Evolutionary conservation across 2,329 filamentous ascomycete species (phyloP).

Genomic region (Blastomyces gilchristii): DNA sequence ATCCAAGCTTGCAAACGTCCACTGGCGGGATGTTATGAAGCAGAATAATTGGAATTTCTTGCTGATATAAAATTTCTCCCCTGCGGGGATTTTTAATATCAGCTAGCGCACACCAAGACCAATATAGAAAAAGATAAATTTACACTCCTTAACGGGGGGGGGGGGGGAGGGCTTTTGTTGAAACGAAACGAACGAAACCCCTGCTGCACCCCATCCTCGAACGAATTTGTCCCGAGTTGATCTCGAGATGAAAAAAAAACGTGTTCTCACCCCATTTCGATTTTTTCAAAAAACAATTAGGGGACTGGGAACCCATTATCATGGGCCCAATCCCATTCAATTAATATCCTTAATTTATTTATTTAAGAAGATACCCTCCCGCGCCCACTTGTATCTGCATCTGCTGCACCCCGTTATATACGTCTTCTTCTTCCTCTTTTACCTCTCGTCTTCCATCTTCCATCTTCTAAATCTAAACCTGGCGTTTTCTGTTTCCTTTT

Average conservation of each 20-base stretch:
- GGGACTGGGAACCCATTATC: not conserved
- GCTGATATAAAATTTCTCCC: slow-evolving; percentile 53
- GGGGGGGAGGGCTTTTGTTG: not conserved
- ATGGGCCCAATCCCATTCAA: not conserved
- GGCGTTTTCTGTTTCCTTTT: no score
- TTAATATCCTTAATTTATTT: not conserved
- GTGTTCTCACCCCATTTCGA: no score
- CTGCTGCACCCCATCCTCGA: not conserved
- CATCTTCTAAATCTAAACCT: no score
- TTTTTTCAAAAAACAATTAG: no score
- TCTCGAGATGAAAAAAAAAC: not conserved
- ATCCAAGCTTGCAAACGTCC: slow-evolving; percentile 43
- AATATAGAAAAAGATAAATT: no score
- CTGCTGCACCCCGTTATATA: no score
- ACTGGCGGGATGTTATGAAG: slow-evolving; percentile 89
- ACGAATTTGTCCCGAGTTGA: not conserved
- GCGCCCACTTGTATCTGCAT: no score
- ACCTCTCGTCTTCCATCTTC: no score
- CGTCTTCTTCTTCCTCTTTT: no score
- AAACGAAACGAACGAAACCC: no score
- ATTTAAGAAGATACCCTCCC: no score
- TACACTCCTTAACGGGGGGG: not conserved
- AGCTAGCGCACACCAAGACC: no score
- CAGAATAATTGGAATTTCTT: slow-evolving; percentile 84
- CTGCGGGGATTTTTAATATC: not conserved